Percentiles rank a stretch among this genome's conserved stretches.
These are phyloP conservation scores for Prunus davidiana DNA, from an alignment of 306 rosid species.

Conservation along the genomic window DNA sequence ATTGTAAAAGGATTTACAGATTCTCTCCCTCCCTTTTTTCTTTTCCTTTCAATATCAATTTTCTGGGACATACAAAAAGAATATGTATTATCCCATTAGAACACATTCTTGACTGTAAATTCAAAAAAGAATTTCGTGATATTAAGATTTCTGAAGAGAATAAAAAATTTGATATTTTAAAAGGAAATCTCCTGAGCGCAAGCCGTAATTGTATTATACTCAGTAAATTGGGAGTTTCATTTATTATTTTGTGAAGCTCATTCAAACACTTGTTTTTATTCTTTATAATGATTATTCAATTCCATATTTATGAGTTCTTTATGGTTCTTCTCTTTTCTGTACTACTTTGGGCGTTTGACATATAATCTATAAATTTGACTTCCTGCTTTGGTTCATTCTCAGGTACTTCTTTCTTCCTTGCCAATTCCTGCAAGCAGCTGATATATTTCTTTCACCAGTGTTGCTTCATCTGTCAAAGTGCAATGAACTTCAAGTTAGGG, in stretches of 20 bases:
- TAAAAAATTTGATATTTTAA: background rate
- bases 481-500: slow-evolving; percentile 78
- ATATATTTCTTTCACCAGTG: background rate
- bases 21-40: background rate
- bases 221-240: background rate
- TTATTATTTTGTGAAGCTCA: background rate
- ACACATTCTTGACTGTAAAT: background rate
- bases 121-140: background rate
- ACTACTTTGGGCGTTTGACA: background rate
- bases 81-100: background rate
- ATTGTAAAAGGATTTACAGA: background rate
- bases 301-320: background rate
- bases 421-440: slow-evolving; percentile 17
- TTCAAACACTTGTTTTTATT: background rate
- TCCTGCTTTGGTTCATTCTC: slow-evolving; percentile 21
- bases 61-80: background rate
- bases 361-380: background rate
- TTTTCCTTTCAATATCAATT: background rate
- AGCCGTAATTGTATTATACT: background rate
- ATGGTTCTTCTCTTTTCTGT: background rate
- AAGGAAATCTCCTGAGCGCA: too few relatives aligned
- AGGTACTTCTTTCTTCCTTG: slow-evolving; percentile 25
- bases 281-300: background rate
- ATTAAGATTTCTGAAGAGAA: background rate
- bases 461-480: slow-evolving; percentile 6